phyloP scores from a whole-genome alignment of 2,329 filamentous ascomycete species.

The Pyricularia sp. region DNA sequence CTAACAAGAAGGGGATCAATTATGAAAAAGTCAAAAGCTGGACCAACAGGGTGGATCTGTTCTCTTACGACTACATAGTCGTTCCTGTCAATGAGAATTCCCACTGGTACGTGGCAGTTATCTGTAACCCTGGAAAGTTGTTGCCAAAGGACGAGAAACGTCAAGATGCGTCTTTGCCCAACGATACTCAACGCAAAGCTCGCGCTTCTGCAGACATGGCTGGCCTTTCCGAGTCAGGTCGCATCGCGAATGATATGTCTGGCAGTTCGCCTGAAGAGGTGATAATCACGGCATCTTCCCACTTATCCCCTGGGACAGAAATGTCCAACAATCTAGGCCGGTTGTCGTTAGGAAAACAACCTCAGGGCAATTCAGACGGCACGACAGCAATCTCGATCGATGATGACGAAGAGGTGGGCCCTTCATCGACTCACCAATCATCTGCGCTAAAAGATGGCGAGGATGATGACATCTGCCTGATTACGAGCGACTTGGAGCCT shows the following conservation, averaged over 20 bases:
- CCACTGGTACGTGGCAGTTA: conserved; percentile 94
- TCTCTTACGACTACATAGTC: conserved; percentile 79
- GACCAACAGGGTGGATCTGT: conserved; percentile 79
- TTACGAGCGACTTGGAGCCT: conserved; percentile 1
- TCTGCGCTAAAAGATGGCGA: background rate
- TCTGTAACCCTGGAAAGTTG: conserved; percentile 74
- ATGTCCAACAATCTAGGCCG: background rate
- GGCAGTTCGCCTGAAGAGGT: background rate
- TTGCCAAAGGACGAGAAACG: conserved; percentile 17
- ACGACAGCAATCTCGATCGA: background rate
- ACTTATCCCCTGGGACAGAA: background rate
- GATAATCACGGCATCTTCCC: background rate
- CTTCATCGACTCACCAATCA: background rate
- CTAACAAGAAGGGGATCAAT: conserved; percentile 54
- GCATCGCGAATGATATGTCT: background rate
- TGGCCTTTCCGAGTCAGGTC: background rate
- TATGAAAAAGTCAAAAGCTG: conserved; percentile 80
- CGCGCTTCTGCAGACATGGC: background rate
- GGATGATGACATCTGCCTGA: background rate
- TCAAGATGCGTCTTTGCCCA: background rate
- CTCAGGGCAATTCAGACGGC: background rate
- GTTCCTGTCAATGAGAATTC: conserved; percentile 81
- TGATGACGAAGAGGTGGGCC: background rate
- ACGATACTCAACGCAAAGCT: background rate
- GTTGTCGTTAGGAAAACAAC: background rate